Base-by-base conservation (phyloP, 768 basidiomycete species). In the Tylopilus balloui region DNA sequence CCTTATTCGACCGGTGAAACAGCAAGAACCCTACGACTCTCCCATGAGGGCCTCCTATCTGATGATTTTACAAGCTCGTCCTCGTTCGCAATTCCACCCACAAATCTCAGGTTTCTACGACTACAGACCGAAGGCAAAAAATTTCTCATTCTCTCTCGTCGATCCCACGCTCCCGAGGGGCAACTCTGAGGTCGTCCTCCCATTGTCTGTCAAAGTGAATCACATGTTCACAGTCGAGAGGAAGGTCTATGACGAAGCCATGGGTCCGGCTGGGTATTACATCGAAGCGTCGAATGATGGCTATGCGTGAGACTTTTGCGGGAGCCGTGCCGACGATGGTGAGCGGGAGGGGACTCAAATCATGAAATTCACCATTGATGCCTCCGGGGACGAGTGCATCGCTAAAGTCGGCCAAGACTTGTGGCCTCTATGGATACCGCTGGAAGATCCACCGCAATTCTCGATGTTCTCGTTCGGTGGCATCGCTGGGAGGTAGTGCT, bases 351-450 rank as follows among this genome's bases (percentile, higher is more conserved):
- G n/a, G n/a, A n/a, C 20, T n/a, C 19, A 1, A 15, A 21, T 49
- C 29, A 52, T 23, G n/a, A 50, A 50, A 28, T 52, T 52, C 20
- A 44, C 48, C 13, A 20, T 52, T n/a, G 48, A 52, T 23, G 42
- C 48, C 8, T 23, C 48, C 0, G 42, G 37, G n/a, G 42, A 44
- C 9, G 23, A 23, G 14, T 52, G 51, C n/a, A 14, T 50, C 20
- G 48, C 42, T 17, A 5, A 8, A 12, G 42, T 52, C 13, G 42
- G 51, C 36, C 19, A 5, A 4, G 20, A 42, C 5, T 17, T 20
- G 19, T 19, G 12, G 3, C 37, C 42, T 28, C 41, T 12, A 28
- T 50, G 48, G 50, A 11, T 10, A n/a, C n/a, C 10, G 3, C 12
- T 1, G 8, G 47, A 49, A 8, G 32, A 29, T n/a, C 15, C 7